These are phyloP conservation scores for Elsinoe necatrix DNA, from an alignment of 2,329 filamentous ascomycete species.

Conservation along the genomic window DNA sequence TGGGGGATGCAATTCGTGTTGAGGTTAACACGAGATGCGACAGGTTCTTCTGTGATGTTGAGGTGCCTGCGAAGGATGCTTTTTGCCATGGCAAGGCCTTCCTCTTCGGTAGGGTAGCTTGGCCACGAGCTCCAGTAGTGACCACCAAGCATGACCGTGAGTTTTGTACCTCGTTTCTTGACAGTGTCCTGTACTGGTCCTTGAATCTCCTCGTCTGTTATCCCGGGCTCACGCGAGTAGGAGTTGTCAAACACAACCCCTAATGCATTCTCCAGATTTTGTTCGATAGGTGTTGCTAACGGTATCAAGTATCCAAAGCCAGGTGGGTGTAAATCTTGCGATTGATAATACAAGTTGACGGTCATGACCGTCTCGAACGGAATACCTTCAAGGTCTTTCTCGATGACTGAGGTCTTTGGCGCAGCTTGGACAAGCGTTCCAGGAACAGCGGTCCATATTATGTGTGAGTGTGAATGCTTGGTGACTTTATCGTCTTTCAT, in stretches of 20 bases:
- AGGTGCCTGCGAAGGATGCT: conserved; percentile 65
- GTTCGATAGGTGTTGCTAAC: conserved; percentile 55
- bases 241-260: conserved; percentile 90
- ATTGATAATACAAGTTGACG: conserved; percentile 77
- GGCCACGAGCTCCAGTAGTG: conserved; percentile 73
- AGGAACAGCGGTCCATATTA: conserved; percentile 39
- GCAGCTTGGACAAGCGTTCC: conserved; percentile 16
- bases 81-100: conserved; percentile 62
- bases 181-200: conserved; percentile 27
- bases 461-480: conserved; percentile 40
- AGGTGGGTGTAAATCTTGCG: conserved; percentile 53
- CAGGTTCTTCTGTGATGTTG: conserved; percentile 55
- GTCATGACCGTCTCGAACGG: conserved; percentile 67
- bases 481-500: conserved; percentile 22
- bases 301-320: conserved; percentile 94
- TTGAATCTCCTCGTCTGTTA: conserved; percentile 29
- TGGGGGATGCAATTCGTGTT: conserved; percentile 78
- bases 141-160: conserved; percentile 91
- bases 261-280: conserved; percentile 75
- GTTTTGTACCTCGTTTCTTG: conserved; percentile 59
- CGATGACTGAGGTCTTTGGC: conserved; percentile 32
- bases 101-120: conserved; percentile 54
- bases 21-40: conserved; percentile 52
- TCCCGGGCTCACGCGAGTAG: conserved; percentile 22
- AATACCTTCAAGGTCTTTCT: conserved; percentile 50